Percentiles rank a stretch among this genome's conserved stretches.
phyloP scores from a whole-genome alignment of 1,284 basidiomycete species.

The Naganishia cerealis region DNA sequence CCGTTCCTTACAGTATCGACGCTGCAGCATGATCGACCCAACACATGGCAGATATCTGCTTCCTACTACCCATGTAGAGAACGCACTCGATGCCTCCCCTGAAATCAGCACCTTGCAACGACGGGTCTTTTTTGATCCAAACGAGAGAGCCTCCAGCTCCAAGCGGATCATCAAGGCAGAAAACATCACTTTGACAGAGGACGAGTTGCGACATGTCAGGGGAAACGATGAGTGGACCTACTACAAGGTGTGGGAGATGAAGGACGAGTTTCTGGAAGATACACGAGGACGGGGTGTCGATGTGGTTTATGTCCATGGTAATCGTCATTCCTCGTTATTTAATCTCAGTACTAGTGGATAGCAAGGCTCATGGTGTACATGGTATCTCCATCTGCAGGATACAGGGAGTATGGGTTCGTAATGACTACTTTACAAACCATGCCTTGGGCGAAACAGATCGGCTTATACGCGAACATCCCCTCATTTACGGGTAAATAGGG shows the following conservation, averaged over 20 bases:
- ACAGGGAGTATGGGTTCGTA: slow-evolving; percentile 28
- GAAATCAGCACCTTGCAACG: slow-evolving; percentile 42
- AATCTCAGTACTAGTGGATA: background rate
- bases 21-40: slow-evolving; percentile 28
- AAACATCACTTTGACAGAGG: slow-evolving; percentile 43
- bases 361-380: background rate
- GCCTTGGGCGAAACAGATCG: background rate
- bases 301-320: slow-evolving; percentile 52
- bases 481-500: slow-evolving; percentile 14
- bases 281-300: slow-evolving; percentile 44
- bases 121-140: slow-evolving; percentile 48
- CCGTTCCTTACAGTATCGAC: background rate
- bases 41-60: slow-evolving; percentile 49
- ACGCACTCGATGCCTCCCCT: slow-evolving; percentile 41
- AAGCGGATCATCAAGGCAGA: slow-evolving; percentile 46
- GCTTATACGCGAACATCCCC: background rate
- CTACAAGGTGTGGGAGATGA: slow-evolving; percentile 52
- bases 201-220: slow-evolving; percentile 44
- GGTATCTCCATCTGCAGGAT: slow-evolving; percentile 6
- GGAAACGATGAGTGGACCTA: slow-evolving; percentile 49
- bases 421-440: background rate
- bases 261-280: slow-evolving; percentile 36
- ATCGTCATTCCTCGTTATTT: slow-evolving; percentile 23
- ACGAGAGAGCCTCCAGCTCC: slow-evolving; percentile 41
- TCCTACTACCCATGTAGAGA: slow-evolving; percentile 45